A percentile compares a stretch with the other conserved stretches of the same genome.
Conservation (phyloP, 306 rosid species). For the Erythrophleum fordii region DNA sequence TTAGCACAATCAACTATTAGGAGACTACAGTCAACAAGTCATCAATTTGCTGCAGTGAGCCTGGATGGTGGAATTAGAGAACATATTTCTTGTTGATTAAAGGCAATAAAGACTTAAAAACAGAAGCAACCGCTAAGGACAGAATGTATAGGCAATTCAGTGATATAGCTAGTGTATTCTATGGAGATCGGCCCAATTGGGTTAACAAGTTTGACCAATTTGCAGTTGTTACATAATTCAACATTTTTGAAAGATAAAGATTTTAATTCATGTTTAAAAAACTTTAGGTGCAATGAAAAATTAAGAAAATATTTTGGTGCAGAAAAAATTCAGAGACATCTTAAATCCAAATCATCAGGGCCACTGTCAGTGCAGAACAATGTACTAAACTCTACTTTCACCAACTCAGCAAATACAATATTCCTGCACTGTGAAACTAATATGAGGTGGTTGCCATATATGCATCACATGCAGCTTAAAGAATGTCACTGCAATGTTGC, state of each 20-base stretch:
- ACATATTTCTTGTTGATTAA: constrained; percentile 30
- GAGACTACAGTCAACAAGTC: constrained; percentile 10
- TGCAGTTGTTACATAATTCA: background rate
- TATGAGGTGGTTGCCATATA: too few relatives aligned
- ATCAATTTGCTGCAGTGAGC: constrained; percentile 31
- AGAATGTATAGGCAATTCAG: constrained; percentile 1
- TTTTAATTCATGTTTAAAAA: constrained; percentile 13
- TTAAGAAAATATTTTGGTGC: constrained; percentile 20
- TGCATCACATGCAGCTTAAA: too few relatives aligned
- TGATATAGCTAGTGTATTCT: background rate
- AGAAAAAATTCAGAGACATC: background rate
- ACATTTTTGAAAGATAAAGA: constrained; percentile 21
- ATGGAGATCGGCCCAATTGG: background rate
- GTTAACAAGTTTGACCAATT: background rate
- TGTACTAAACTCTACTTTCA: too few relatives aligned
- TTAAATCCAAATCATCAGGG: too few relatives aligned
- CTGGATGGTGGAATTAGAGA: constrained; percentile 20
- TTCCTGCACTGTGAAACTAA: too few relatives aligned
- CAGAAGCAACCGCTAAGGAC: constrained; percentile 25
- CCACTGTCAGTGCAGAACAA: constrained; percentile 21
- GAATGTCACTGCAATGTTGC: too few relatives aligned
- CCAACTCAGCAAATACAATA: too few relatives aligned
- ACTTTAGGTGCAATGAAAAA: background rate
- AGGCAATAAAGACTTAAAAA: constrained; percentile 28
- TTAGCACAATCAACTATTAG: background rate